These are phyloP conservation scores for Suaeda aralocaspica DNA, from an alignment of 148 eudicot genomes.

Conservation along the genomic window DNA sequence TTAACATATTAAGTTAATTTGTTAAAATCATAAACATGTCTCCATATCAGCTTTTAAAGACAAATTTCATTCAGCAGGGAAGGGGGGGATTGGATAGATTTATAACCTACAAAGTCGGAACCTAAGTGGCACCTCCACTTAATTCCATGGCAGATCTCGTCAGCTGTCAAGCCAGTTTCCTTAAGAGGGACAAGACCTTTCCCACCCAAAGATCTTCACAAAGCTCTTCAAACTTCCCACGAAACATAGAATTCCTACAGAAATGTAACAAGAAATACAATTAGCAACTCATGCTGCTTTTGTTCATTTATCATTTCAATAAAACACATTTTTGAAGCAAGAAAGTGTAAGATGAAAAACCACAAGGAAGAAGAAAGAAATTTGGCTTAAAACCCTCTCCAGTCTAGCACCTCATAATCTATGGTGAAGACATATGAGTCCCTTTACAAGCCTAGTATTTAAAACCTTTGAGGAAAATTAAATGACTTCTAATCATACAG, in stretches of 20 bases:
- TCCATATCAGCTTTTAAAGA: background rate
- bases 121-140: constrained; percentile 96
- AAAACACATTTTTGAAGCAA: background rate
- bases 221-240: constrained; percentile 91
- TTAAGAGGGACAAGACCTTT: constrained; percentile 68
- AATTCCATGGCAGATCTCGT: constrained; percentile 80
- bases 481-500: background rate
- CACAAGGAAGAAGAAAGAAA: background rate
- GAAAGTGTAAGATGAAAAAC: background rate
- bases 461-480: background rate
- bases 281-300: background rate
- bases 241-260: constrained; percentile 84
- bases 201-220: constrained; percentile 87
- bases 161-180: constrained; percentile 63
- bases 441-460: too few relatives aligned
- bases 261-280: background rate
- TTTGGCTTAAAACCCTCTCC: background rate
- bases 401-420: background rate
- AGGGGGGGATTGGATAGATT: constrained; percentile 16
- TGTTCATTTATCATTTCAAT: background rate
- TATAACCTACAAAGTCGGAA: constrained; percentile 86
- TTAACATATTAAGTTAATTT: too few relatives aligned
- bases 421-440: background rate
- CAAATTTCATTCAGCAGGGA: background rate
- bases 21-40: constrained; percentile 7